Base-by-base conservation (phyloP, 345 rosid species). In the Passiflora organensis region DNA sequence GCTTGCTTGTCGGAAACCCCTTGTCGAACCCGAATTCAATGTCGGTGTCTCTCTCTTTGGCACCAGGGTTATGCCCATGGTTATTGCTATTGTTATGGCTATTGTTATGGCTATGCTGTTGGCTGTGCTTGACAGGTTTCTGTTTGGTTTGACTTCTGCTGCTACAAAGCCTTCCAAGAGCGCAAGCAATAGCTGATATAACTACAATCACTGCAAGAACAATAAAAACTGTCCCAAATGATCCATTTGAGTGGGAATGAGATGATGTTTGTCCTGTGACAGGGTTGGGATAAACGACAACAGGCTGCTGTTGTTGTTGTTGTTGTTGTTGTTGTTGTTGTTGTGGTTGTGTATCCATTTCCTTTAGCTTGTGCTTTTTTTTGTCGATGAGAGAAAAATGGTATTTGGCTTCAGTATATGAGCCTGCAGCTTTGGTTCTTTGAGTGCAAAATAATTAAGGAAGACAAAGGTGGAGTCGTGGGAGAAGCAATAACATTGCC, bases 211-310 rank as follows among this genome's bases (percentile, higher is more conserved):
- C 80, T 14, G 81, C 84, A 32, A 84, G 72, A 16, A 81, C 80
- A 21, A 84, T 73, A 58, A 76, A 87, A 41, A 82, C 93, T 6
- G 77, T 79, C 48, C 84, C 89, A 19, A 84, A 87, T 23, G 89
- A 82, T 21, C 89, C 96, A 21, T 60, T 64, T 5, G 85, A 81
- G 63, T 67, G 80, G 43, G 82, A 67, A 53, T 66, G 44, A 5
- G 80, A 20, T 11, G 70, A 54, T 44, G 66, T 67, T 46, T 63
- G 77, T 36, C 63, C 65, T 6, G 67, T 45, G 48, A 74, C 67
- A 17, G 80, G 45, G 78, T 74, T 75, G 13, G 96, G 89, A 63
- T 82, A 79, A 44, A 75, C 76, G 50, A 60, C 58, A 43, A 64
- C 45, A 25, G 89, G 84, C 61, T 82, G 91, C 19, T 72, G 72